Evolutionary conservation across 306 rosid species (phyloP).

Genomic region (Fragaria vesca): DNA sequence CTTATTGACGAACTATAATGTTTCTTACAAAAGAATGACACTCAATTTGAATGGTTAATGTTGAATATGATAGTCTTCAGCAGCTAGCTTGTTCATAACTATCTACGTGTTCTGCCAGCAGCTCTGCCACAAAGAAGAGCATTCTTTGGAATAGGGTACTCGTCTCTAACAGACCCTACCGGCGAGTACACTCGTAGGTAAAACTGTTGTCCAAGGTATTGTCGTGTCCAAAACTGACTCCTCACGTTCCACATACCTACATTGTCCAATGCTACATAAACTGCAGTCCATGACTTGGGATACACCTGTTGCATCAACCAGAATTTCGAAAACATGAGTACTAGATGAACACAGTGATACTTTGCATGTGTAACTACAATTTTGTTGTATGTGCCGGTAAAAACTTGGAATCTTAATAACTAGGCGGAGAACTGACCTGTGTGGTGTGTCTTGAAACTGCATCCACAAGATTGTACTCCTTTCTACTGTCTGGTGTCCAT

Average conservation of each 20-base stretch:
- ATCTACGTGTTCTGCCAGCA: conserved; percentile 39
- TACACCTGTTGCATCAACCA: conserved; percentile 54
- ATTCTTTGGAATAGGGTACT: conserved; percentile 78
- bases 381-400: background rate
- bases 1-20: background rate
- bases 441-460: conserved; percentile 80
- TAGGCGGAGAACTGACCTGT: conserved; percentile 52
- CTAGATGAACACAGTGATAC: background rate
- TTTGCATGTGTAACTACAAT: background rate
- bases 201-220: conserved; percentile 88
- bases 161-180: conserved; percentile 64
- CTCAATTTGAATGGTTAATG: conserved; percentile 11
- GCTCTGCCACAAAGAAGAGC: conserved; percentile 93
- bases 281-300: conserved; percentile 94
- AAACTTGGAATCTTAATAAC: background rate
- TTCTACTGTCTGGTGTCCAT: conserved; percentile 71
- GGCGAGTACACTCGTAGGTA: conserved; percentile 83
- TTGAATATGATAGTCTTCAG: conserved; percentile 8
- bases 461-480: conserved; percentile 72
- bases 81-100: conserved; percentile 19
- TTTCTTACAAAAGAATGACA: conserved; percentile 31
- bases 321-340: background rate
- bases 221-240: conserved; percentile 85
- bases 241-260: conserved; percentile 95
- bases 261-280: conserved; percentile 78